phyloP scores from a whole-genome alignment of 2,329 filamentous ascomycete species.

The Colletotrichum spinosum region DNA sequence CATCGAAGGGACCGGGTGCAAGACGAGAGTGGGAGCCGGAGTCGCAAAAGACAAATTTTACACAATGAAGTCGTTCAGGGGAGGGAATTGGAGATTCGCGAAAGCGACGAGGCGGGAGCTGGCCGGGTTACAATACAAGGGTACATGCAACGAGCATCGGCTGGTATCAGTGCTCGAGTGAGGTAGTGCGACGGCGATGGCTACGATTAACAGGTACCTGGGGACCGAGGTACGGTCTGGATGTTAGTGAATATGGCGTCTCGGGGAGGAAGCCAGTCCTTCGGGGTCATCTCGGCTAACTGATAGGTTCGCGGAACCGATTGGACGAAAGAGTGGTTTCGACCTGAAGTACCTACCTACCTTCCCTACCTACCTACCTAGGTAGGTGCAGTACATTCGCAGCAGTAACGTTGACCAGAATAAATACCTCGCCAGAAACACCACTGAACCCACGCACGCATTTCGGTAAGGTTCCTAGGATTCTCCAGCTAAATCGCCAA shows the following conservation, averaged over 20 bases:
- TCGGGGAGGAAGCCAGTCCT: not conserved
- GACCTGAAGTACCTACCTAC: not conserved
- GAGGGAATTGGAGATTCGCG: slow-evolving; percentile 34
- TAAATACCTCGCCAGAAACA: too few species aligned
- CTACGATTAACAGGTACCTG: too few species aligned
- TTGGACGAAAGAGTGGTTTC: not conserved
- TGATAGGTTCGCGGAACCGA: not conserved
- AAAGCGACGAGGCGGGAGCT: slow-evolving; percentile 27
- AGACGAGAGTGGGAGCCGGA: slow-evolving; percentile 14
- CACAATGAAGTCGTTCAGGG: slow-evolving; percentile 8
- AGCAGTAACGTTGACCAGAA: too few species aligned
- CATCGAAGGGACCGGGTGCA: slow-evolving; percentile 3
- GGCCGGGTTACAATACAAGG: slow-evolving; percentile 1
- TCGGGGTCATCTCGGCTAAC: slow-evolving; percentile 34
- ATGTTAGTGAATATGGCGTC: slow-evolving; percentile 22
- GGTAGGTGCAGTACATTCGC: not conserved
- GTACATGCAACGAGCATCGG: slow-evolving; percentile 3
- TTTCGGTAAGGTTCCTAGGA: too few species aligned
- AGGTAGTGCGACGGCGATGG: not conserved
- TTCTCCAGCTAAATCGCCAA: too few species aligned
- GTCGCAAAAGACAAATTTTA: slow-evolving; percentile 34
- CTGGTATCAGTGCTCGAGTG: slow-evolving; percentile 11
- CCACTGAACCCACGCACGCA: too few species aligned
- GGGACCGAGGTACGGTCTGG: too few species aligned
- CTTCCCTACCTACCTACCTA: not conserved